A percentile compares a stretch with the other conserved stretches of the same genome.
Conservation (phyloP, 495 filamentous ascomycete genomes). For the Choiromyces venosus region DNA sequence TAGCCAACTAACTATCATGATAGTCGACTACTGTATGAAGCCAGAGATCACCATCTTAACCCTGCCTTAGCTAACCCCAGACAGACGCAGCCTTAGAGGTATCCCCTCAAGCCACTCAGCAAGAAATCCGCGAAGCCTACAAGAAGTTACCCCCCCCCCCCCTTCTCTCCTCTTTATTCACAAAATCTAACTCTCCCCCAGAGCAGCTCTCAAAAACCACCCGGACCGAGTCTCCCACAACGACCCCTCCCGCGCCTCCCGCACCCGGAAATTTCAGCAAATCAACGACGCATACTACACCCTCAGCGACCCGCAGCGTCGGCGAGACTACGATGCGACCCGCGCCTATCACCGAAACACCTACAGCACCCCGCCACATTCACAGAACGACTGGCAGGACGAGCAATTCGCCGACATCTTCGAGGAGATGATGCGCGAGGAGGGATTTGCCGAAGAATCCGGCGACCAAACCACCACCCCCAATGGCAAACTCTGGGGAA, state of each 20-base stretch:
- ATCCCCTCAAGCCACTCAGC: constrained; percentile 63
- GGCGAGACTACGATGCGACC: constrained; percentile 82
- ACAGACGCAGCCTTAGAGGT: constrained; percentile 68
- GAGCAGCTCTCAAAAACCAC: constrained; percentile 88
- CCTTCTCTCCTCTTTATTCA: neutral
- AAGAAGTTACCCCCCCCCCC: constrained; percentile 58
- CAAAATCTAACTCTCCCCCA: constrained; percentile 42
- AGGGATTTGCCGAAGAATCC: constrained; percentile 67
- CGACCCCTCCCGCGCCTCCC: constrained; percentile 72
- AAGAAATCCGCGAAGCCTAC: constrained; percentile 90
- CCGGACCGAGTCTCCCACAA: constrained; percentile 83
- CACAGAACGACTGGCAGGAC: constrained; percentile 45
- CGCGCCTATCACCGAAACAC: constrained; percentile 48
- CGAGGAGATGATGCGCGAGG: constrained; percentile 95
- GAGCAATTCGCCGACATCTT: constrained; percentile 87
- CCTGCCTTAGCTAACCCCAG: constrained; percentile 15
- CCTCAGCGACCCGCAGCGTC: constrained; percentile 69
- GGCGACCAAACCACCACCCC: constrained; percentile 42
- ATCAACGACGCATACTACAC: constrained; percentile 99
- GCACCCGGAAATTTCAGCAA: constrained; percentile 87
- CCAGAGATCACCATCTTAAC: neutral
- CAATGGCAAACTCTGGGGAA: constrained; percentile 74
- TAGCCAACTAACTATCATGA: neutral
- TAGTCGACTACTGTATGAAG: neutral
- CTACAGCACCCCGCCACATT: constrained; percentile 41